Evolutionary conservation across 2,329 filamentous ascomycete species (phyloP).

Genomic region (Aspergillus fischeri): DNA sequence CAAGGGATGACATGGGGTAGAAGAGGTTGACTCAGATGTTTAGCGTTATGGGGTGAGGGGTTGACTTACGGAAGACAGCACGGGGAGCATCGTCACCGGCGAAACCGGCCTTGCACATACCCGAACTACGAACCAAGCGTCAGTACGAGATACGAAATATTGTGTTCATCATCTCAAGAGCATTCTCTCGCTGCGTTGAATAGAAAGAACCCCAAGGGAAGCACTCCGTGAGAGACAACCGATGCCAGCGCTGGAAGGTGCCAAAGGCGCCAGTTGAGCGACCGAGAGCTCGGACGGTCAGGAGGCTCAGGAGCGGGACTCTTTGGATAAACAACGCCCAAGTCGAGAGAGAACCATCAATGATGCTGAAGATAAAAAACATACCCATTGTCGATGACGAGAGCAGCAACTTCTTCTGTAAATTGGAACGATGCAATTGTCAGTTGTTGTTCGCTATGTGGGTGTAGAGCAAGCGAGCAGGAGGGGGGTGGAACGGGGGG

Average conservation of each 20-base stretch:
- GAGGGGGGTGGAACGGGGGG: constrained; percentile 7
- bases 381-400: constrained; percentile 99
- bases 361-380: constrained; percentile 44
- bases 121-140: constrained; percentile 65
- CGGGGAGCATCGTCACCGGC: constrained; percentile 99
- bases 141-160: constrained; percentile 12
- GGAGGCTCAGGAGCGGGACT: background rate
- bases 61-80: constrained; percentile 98
- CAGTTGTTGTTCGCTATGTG: constrained; percentile 27
- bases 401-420: constrained; percentile 98
- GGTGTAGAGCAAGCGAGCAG: constrained; percentile 15
- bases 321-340: background rate
- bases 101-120: constrained; percentile 99
- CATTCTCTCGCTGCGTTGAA: background rate
- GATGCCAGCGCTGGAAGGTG: constrained; percentile 1
- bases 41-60: constrained; percentile 25
- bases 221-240: background rate
- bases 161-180: background rate
- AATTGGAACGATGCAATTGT: constrained; percentile 31
- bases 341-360: constrained; percentile 2
- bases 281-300: background rate
- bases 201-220: background rate
- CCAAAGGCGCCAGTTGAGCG: background rate
- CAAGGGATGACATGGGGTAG: constrained; percentile 4
- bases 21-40: constrained; percentile 8